Base-by-base conservation (phyloP, 2,329 filamentous ascomycete genomes). In the Botrytis fabae region DNA sequence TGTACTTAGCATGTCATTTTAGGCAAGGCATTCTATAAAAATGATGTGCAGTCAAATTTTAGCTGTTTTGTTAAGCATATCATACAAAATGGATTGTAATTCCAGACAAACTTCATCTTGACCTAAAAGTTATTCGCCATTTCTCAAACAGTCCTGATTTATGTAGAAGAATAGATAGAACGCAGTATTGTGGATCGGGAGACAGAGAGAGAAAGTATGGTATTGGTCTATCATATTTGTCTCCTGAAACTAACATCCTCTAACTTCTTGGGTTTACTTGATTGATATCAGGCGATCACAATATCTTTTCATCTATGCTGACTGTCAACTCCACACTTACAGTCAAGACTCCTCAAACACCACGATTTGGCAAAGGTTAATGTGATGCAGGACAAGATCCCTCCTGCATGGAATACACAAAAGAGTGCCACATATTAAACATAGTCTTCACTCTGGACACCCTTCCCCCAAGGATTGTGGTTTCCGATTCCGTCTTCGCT, bases 391-490 rank as follows among this genome's bases (percentile, higher is more conserved):
- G 18, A 28, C 14, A 9, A 57, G 14, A 2, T 28, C 51, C 9
- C 14, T 57, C n/a, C 16, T 28, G 51, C 28, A 14, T 57, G n/a
- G 6, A 0, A 18, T 18, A 4, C n/a, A 28, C 2, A 65, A 65
- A 22, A 25, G 2, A 48, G 3, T 65, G 10, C 7, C 44, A 35
- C 12, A 16, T 1, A 28, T 77, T 73, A 80, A 46, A 80, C 75
- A 38, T 76, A 76, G 59, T 80, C 79, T 40, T 76, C 46, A 32
- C 78, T 61, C 75, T 76, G 77, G 5, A 81, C 78, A 9, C 78
- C 78, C 63, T 80, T 77, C 2, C 77, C 78, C 72, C 79, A 79
- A 3, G 76, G 78, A 75, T 80, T 74, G 20, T 76, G 74, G 28
- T 38, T 35, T 14, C 74, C 76, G 48, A 78, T 68, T 22, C 74